phyloP scores from a whole-genome alignment of 306 rosid species.

The Castanospermum australe region DNA sequence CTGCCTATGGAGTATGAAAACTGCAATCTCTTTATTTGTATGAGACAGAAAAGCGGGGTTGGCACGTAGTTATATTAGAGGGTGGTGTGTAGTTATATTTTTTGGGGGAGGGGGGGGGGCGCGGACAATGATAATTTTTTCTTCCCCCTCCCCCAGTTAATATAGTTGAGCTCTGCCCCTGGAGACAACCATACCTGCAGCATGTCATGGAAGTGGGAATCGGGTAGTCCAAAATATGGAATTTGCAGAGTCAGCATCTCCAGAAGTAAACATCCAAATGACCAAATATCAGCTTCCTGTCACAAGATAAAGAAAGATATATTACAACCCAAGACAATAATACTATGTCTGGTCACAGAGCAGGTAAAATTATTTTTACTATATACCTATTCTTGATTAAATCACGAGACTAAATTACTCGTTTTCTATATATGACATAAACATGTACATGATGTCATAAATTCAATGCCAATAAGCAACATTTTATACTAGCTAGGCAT shows the following conservation, averaged over 20 bases:
- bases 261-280: constrained; percentile 87
- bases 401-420: neutral
- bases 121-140: too few species aligned
- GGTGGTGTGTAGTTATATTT: too few species aligned
- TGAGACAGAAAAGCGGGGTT: too few species aligned
- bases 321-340: neutral
- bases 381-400: neutral
- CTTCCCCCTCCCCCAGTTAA: too few species aligned
- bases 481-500: neutral
- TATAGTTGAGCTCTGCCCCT: too few species aligned
- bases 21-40: neutral
- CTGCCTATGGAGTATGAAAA: neutral
- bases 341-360: neutral
- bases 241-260: constrained; percentile 78
- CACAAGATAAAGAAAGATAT: constrained; percentile 16
- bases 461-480: constrained; percentile 2
- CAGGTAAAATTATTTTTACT: neutral
- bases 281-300: constrained; percentile 98
- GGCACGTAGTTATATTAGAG: too few species aligned
- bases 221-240: constrained; percentile 69
- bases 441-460: neutral
- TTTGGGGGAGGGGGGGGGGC: too few species aligned
- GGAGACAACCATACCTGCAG: constrained; percentile 56
- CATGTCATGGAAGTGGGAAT: constrained; percentile 56
- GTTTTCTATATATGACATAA: neutral